Base-by-base conservation (phyloP, 2,329 filamentous ascomycete species). In the Fusarium nygamai region DNA sequence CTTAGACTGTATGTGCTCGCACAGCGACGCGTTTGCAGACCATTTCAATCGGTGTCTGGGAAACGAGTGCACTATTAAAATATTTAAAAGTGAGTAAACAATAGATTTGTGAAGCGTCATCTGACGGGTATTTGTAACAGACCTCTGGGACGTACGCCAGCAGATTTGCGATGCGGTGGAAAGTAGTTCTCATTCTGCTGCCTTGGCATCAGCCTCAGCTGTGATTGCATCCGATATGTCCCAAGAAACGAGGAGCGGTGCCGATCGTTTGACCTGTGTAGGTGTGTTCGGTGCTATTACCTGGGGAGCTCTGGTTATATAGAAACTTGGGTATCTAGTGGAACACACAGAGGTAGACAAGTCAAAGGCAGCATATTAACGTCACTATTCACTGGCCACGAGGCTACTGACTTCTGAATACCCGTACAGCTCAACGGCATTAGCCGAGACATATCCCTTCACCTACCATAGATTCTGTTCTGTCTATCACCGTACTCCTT, bases 341-440 rank as follows among this genome's bases (percentile, higher is more conserved):
- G 14, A 9, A 22, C 2, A 8, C 13, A 14, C 8, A 34, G 6
- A 33, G 9, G 17, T 34, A 17, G 27, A 17, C 3, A 51, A 51
- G 8, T 34, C 17, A 34, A 24, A 20, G 3, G 13, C 24, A 46
- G 8, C 11, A 46, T 46, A 20, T 20, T 8, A 19, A 19, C n/a
- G 9, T 7, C 41, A 44, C 17, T 19, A 19, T 16, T 41, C 13
- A n/a, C 16, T 19, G 16, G 16, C 6, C 20, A 22, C 46, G 20
- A 48, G 19, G 20, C 20, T 22, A 9, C 9, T 1, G 19, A 16
- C 14, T 8, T 48, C 8, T 5, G 7, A 13, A n/a, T n/a, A n/a
- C 11, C 7, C 10, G 14, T 17, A n/a, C 1, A n/a, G 10, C 5
- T 31, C 14, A 12, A 13, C 4, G 10, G 2, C 0, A 9, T 17